Conservation (phyloP, 2,329 filamentous ascomycete genomes). For the Ophiostoma pallidulum region DNA sequence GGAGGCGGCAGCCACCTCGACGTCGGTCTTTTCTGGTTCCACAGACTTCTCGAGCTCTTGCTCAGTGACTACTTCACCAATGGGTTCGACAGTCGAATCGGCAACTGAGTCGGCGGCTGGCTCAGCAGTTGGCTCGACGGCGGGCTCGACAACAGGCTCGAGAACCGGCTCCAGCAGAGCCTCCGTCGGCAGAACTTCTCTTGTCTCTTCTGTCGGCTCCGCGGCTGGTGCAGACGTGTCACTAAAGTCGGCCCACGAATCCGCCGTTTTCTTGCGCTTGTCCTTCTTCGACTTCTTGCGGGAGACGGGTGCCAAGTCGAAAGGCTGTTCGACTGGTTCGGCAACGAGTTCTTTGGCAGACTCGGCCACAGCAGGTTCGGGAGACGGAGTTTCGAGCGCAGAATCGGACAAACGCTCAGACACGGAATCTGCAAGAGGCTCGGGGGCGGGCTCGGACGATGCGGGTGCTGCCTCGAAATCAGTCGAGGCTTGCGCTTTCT, state of each 20-base stretch:
- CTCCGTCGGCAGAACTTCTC: too few relatives aligned
- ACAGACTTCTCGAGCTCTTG: neutral
- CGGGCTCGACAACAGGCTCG: too few relatives aligned
- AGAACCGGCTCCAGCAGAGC: too few relatives aligned
- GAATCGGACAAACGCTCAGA: neutral
- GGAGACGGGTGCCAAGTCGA: neutral
- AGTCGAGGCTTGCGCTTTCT: neutral
- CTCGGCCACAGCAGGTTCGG: neutral
- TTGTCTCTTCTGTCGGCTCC: too few relatives aligned
- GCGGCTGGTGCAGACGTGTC: neutral
- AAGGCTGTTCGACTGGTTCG: neutral
- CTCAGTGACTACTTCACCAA: neutral
- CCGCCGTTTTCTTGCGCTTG: slow-evolving; percentile 1
- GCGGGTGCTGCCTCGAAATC: neutral
- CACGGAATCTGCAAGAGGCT: neutral
- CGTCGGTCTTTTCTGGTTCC: neutral
- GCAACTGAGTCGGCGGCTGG: too few relatives aligned
- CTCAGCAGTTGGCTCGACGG: too few relatives aligned
- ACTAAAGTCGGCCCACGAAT: slow-evolving; percentile 1
- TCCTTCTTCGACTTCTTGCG: slow-evolving; percentile 9
- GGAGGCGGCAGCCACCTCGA: too few relatives aligned
- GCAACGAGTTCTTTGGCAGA: neutral
- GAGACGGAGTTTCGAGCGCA: neutral
- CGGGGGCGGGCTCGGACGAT: neutral
- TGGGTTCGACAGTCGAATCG: neutral